Base-by-base conservation (phyloP, 176 grass and related monocot genomes). In the Musa troglodytarum region DNA sequence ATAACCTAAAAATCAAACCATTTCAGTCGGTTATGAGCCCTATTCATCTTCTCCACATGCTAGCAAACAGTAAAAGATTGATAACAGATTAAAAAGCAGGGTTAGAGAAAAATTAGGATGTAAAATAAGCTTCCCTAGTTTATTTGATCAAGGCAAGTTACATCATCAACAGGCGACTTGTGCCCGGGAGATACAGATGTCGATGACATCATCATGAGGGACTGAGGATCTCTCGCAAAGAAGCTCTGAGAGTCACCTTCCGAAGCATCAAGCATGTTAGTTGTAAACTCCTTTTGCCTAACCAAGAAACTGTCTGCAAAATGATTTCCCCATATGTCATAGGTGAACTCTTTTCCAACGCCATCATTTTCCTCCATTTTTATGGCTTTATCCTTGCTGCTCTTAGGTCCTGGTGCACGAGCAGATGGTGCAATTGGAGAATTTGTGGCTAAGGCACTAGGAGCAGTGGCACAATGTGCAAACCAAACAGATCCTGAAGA, bases 321-420 rank as follows among this genome's bases (percentile, higher is more conserved):
- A 83, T 93, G 82, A 82, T 98, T 76, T 49, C 88, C 94, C 94
- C 94, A 98, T n/a, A 98, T 98, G 79, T 98, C 86, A 54, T 98
- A 98, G 11, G 76, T 84, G 75, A 89, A 90, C 53, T 93, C 86
- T 78, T 87, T 91, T 82, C 76, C 80, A 9, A 29, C 14, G 4
- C 15, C 53, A 74, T 50, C 80, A 14, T 84, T 78, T 54, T 85
- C 84, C 10, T 85, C 80, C 68, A 66, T 71, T 86, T 91, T 75
- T 52, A 65, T 52, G 11, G 52, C 72, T 72, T 87, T 98, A 53
- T 85, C 82, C 87, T 91, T 98, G 72, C 23, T 77, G 73, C 81
- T 82, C 63, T 88, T 91, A 29, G 88, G 84, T 75, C 94, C 94
- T 63, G 94, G 94, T 75, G 94, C 94, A 53, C 90, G 94, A 76